Base-by-base conservation (phyloP, 2,329 filamentous ascomycete species). In the Aspergillus sergii region DNA sequence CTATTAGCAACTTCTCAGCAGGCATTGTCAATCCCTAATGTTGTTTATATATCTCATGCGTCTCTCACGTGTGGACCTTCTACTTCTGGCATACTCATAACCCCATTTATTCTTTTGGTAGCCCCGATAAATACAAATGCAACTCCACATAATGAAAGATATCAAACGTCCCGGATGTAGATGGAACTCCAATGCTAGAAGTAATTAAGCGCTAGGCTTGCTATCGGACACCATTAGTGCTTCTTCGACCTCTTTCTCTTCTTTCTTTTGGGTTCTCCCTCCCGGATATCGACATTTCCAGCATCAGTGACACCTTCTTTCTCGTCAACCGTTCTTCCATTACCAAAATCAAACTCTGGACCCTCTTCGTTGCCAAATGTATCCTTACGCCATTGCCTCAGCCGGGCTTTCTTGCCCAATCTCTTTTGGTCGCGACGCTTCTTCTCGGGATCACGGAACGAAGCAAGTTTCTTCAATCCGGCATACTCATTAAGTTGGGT, bases 391-490 rank as follows among this genome's bases (percentile, higher is more conserved):
- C 95, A 99, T 80, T 97, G 87, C 73, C 93, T 84, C 64, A 99
- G 83, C 23, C 94, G 86, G 9, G 92, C 92, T 82, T 98, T 98
- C 86, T 98, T 99, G 68, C 92, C 91, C 34, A 98, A 84, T 71
- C 87, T 86, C 84, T 96, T 97, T 81, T 89, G 88, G 75, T 99
- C 95, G 72, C 90, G 91, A 69, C 86, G 85, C 84, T 98, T 98
- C 85, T 96, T 95, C 72, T 94, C 91, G 3, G 85, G 83, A 75
- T 97, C 94, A 61, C 95, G 87, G 83, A 95, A 99, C 6, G 91
- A 85, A 5, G 94, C 94, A 64, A 97, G 86, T 81, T 97, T 98
- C 85, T 99, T 99, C 73, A 99, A 82, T 8, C 95, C 94, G 6
- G 90, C 94, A 74, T 91, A 99, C 68, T 94, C 85, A 78, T 99